A percentile compares a stretch with the other conserved stretches of the same genome.
Conservation (phyloP, 2,329 filamentous ascomycete genomes). For the Neonectria sp. region DNA sequence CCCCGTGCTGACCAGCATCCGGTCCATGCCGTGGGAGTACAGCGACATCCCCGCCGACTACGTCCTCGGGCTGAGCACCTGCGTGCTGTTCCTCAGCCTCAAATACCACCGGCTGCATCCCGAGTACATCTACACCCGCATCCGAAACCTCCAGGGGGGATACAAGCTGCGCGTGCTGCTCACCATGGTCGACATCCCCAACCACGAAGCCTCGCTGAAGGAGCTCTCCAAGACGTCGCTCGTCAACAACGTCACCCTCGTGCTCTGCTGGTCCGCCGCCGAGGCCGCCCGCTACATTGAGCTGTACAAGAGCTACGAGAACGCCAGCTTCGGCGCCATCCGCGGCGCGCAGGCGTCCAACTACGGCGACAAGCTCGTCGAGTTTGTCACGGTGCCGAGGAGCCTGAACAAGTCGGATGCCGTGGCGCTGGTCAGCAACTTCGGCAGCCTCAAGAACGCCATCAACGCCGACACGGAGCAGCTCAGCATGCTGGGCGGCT, state of each 20-base stretch:
- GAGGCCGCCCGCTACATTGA: conserved; percentile 96
- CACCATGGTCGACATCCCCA: conserved; percentile 94
- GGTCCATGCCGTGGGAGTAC: conserved; percentile 93
- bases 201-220: conserved; percentile 90
- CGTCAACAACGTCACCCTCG: conserved; percentile 92
- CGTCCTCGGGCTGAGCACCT: conserved; percentile 87
- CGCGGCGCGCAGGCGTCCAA: conserved; percentile 86
- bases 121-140: conserved; percentile 97
- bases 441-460: conserved; percentile 89
- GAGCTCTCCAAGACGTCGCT: conserved; percentile 94
- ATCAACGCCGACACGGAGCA: conserved; percentile 92
- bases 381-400: conserved; percentile 92
- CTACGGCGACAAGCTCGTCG: conserved; percentile 89
- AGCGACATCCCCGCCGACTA: conserved; percentile 97
- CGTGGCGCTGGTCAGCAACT: conserved; percentile 89
- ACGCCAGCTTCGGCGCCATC: conserved; percentile 85
- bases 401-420: conserved; percentile 97
- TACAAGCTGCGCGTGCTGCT: conserved; percentile 91
- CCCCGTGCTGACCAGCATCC: conserved; percentile 87
- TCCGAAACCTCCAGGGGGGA: conserved; percentile 85
- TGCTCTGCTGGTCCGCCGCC: conserved; percentile 94
- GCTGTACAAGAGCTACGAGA: conserved; percentile 94
- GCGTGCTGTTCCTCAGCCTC: conserved; percentile 91
- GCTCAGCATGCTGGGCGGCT: conserved; percentile 87
- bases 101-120: conserved; percentile 98